Evolutionary conservation across 1,284 basidiomycete genomes (phyloP), one percentile per base, ranked within the genome.

Genomic region (Moesziomyces globuligerus): DNA sequence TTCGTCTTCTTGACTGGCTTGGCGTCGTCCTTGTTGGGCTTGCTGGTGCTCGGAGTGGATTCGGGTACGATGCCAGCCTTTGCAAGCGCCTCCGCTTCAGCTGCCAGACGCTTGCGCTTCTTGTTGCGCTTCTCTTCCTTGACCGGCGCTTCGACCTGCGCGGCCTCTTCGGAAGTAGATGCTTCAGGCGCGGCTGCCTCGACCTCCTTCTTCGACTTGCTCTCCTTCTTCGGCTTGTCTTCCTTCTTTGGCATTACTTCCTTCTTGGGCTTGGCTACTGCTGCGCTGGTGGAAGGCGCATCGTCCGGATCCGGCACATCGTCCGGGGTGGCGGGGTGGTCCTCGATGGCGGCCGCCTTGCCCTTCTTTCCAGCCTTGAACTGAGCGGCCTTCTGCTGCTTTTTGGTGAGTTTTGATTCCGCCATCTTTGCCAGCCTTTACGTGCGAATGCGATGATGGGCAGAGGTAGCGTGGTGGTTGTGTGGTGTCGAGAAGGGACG

Each of bases 321-420:
- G 25, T 62, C 52, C 0, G 59, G 49, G 21, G 54, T 57, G n/a
- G 53, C 59, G 28, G 60, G 53, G n/a, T 58, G 57, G 15, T 59
- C 53, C 3, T 49, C 49, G 20, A 59, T 15, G 23, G 68, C 56
- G 6, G 51, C 48, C 13, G 56, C 52, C 48, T 75, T 69, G n/a
- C 67, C 55, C 47, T 62, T 65, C 36, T 50, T 68, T n/a, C 45
- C 48, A 9, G 60, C 58, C 32, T 70, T 75, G 61, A 78, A 78
- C 17, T 61, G 53, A 0, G 62, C 72, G 8, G 75, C 72, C 44
- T 78, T 79, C 21, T 73, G 70, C 57, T 79, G 73, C 45, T 75
- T 74, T 55, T 79, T 79, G 21, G 78, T 78, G 43, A 72, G 58
- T 36, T 68, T 72, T 23, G 38, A 38, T 36, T 46, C 59, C 23